Base-by-base conservation (phyloP, 176 grass and related monocot genomes). In the Olyra latifolia region DNA sequence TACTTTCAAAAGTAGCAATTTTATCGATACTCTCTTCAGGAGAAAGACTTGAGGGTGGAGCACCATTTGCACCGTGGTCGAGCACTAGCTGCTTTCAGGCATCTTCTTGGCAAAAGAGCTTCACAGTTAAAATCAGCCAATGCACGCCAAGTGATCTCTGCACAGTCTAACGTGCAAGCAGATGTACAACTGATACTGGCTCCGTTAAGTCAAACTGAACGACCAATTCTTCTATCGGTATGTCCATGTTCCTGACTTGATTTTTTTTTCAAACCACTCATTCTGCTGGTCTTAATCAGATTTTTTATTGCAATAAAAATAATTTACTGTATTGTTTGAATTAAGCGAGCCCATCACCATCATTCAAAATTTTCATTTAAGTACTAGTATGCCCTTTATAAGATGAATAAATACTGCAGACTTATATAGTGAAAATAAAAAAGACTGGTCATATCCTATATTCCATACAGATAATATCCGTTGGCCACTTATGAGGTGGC, bases 31-130 rank as follows among this genome's bases (percentile, higher is more conserved):
- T 12, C 30, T 62, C 35, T 77, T 84, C 78, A 98, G 95, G 92
- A 94, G 68, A 98, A 98, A 82, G 89, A 91, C 63, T 87, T 89
- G 77, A 94, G 88, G 86, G 80, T 98, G 66, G 95, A 94, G 63
- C 89, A 98, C 71, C 82, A 98, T 92, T 87, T 98, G 77, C 88
- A 93, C 80, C 87, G 83, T 88, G 92, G 95, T 64, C 86, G 90
- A 89, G 89, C 84, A 25, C 52, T 98, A 77, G 89, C 95, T 66
- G 92, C 91, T 91, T 98, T 98, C 83, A 89, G 75, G 82, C 90
- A 94, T 81, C 87, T 98, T 71, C 88, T 98, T 85, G 80, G 73
- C 77, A 87, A 87, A 91, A 89, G 95, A 87, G 92, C 90, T 88
- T 82, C 77, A 20, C 86, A 89, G 66, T 87, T 98, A 77, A 92